Percentiles rank a stretch among this genome's conserved stretches.
These are phyloP conservation scores for Epichloe uncinata DNA, from an alignment of 2,329 filamentous ascomycete genomes.

Conservation along the genomic window DNA sequence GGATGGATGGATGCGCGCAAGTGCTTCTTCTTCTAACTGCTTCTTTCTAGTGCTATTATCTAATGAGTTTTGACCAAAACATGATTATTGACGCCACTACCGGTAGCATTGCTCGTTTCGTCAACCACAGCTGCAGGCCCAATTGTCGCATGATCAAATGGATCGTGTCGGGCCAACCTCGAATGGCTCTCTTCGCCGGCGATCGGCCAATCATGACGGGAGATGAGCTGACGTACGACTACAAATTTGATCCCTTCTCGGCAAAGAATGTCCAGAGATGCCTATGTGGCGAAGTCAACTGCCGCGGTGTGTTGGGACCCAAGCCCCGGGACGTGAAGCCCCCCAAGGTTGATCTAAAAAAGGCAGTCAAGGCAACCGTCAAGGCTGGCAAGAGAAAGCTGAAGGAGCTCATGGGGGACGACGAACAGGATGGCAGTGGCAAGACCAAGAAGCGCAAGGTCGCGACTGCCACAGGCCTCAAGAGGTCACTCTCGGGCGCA, in stretches of 20 bases:
- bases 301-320: slow-evolving; percentile 50
- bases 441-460: slow-evolving; percentile 36
- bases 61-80: slow-evolving; percentile 97
- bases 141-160: slow-evolving; percentile 98
- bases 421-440: slow-evolving; percentile 22
- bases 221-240: slow-evolving; percentile 92
- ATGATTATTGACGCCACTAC: slow-evolving; percentile 97
- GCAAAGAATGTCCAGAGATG: slow-evolving; percentile 56
- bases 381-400: slow-evolving; percentile 44
- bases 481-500: slow-evolving; percentile 21
- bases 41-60: slow-evolving; percentile 67
- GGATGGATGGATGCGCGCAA: background rate
- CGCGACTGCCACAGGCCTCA: slow-evolving; percentile 19
- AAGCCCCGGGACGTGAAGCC: slow-evolving; percentile 43
- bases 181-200: slow-evolving; percentile 94
- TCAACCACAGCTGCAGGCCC: slow-evolving; percentile 93
- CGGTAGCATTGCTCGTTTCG: slow-evolving; percentile 90
- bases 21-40: background rate
- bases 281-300: slow-evolving; percentile 49
- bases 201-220: slow-evolving; percentile 83
- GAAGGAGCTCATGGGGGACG: slow-evolving; percentile 34
- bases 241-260: slow-evolving; percentile 58
- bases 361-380: slow-evolving; percentile 24
- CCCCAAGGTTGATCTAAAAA: slow-evolving; percentile 31
- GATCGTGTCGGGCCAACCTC: slow-evolving; percentile 84